Percentiles rank a stretch among this genome's conserved stretches.
Conservation (phyloP, 306 rosid genomes). For the Lablab purpureus region DNA sequence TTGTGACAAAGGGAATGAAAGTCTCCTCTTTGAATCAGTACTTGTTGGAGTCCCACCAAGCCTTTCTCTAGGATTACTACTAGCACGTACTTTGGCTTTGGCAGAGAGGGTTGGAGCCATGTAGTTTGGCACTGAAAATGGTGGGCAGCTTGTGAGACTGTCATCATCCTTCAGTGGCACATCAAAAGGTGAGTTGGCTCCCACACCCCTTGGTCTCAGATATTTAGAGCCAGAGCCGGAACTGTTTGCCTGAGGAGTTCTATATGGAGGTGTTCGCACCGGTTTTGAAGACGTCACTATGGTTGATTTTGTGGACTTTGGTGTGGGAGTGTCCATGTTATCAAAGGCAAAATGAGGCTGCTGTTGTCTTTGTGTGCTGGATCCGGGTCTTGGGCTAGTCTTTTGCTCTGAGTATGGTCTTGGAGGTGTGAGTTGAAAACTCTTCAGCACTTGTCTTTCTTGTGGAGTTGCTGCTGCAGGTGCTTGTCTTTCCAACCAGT, state of each 20-base stretch:
- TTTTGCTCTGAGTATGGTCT: conserved; percentile 74
- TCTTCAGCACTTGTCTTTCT: conserved; percentile 65
- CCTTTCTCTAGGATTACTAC: conserved; percentile 83
- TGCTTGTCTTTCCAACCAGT: conserved; percentile 89
- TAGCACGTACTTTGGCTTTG: conserved; percentile 73
- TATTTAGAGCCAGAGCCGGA: conserved; percentile 55
- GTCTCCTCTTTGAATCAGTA: conserved; percentile 76
- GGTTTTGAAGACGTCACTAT: conserved; percentile 56
- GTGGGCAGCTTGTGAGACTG: conserved; percentile 94
- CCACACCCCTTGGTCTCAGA: conserved; percentile 60
- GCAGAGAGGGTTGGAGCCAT: conserved; percentile 89
- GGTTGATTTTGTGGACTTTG: conserved; percentile 82
- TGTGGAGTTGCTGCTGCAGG: conserved; percentile 58
- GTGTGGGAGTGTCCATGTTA: conserved; percentile 73
- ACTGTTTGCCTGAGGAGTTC: conserved; percentile 66
- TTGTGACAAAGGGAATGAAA: conserved; percentile 81
- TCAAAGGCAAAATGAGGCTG: conserved; percentile 57
- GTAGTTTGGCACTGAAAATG: conserved; percentile 89
- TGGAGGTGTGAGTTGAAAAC: conserved; percentile 77
- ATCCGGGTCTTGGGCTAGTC: conserved; percentile 66
- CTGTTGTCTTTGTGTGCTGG: conserved; percentile 58
- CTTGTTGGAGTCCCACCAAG: conserved; percentile 69
- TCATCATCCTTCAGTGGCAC: conserved; percentile 75
- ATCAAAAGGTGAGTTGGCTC: conserved; percentile 68
- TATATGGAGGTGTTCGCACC: conserved; percentile 58